Evolutionary conservation across 208 protist species (phyloP).

Genomic region (Herpetomonas samuelpessoai): DNA sequence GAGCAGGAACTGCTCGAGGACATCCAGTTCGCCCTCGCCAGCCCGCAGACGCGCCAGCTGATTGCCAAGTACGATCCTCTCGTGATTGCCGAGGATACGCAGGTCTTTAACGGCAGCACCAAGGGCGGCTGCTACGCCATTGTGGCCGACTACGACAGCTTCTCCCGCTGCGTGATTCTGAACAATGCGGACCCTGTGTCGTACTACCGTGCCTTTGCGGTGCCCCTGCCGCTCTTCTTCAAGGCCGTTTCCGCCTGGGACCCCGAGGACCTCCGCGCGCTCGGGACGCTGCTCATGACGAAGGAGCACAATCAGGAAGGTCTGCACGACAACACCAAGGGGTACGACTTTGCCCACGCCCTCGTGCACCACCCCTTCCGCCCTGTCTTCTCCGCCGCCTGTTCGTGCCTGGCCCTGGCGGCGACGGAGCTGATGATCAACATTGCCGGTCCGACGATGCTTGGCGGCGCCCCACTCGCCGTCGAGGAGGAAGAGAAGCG

Average conservation of each 20-base stretch:
- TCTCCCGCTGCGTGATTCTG: slow-evolving; percentile 57
- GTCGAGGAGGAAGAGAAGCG: slow-evolving; percentile 38
- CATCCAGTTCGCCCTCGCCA: slow-evolving; percentile 46
- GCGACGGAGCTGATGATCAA: slow-evolving; percentile 84
- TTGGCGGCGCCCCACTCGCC: slow-evolving; percentile 40
- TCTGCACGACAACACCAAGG: slow-evolving; percentile 66
- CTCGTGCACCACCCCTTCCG: slow-evolving; percentile 89
- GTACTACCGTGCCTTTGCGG: slow-evolving; percentile 76
- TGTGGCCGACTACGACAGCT: slow-evolving; percentile 69
- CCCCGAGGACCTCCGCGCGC: slow-evolving; percentile 43
- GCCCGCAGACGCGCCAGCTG: slow-evolving; percentile 43
- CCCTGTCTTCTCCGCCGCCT: slow-evolving; percentile 74
- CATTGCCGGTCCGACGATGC: slow-evolving; percentile 34
- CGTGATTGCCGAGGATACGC: slow-evolving; percentile 38
- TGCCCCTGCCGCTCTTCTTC: slow-evolving; percentile 64
- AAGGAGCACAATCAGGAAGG: slow-evolving; percentile 39
- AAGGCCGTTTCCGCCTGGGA: slow-evolving; percentile 54
- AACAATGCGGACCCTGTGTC: slow-evolving; percentile 54
- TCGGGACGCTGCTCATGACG: slow-evolving; percentile 69
- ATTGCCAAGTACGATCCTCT: slow-evolving; percentile 77
- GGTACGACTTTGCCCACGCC: slow-evolving; percentile 80
- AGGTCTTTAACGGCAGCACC: slow-evolving; percentile 77
- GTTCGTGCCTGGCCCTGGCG: slow-evolving; percentile 79
- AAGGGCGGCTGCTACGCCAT: slow-evolving; percentile 76
- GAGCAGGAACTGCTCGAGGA: slow-evolving; percentile 44